These are phyloP conservation scores for Fusarium abutilonis DNA, from an alignment of 2,329 filamentous ascomycete genomes.

Conservation along the genomic window DNA sequence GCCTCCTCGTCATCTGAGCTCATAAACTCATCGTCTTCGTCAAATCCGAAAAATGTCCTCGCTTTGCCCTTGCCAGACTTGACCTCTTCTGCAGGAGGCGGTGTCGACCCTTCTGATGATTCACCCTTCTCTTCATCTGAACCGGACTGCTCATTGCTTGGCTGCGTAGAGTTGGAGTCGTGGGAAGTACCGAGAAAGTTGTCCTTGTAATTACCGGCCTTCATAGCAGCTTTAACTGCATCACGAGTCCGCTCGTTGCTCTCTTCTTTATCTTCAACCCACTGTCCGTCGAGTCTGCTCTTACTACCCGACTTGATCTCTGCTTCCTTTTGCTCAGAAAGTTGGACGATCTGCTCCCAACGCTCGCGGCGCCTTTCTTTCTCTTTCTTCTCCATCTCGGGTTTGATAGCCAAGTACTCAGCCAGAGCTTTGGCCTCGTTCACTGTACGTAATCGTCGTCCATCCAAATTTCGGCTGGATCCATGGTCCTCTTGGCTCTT, in stretches of 20 bases:
- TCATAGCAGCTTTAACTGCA: conserved; percentile 77
- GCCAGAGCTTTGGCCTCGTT: conserved; percentile 95
- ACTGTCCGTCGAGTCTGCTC: conserved; percentile 83
- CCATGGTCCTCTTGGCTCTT: conserved; percentile 85
- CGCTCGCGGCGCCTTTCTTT: conserved; percentile 84
- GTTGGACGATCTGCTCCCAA: conserved; percentile 89
- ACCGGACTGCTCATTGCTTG: conserved; percentile 41
- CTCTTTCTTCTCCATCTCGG: conserved; percentile 95
- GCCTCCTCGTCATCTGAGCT: conserved; percentile 71
- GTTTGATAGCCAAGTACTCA: conserved; percentile 93
- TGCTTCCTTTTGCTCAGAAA: conserved; percentile 82
- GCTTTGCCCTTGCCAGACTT: conserved; percentile 53
- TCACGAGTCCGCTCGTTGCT: conserved; percentile 83
- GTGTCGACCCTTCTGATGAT: conserved; percentile 60
- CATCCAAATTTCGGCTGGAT: conserved; percentile 93
- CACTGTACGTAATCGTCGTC: conserved; percentile 87
- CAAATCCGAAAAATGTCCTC: conserved; percentile 76
- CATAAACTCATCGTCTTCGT: conserved; percentile 81
- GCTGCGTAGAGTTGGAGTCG: conserved; percentile 55
- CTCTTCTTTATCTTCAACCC: conserved; percentile 95
- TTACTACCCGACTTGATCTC: conserved; percentile 80
- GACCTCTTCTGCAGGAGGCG: conserved; percentile 57
- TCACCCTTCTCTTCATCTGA: conserved; percentile 54
- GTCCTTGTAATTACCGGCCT: conserved; percentile 69
- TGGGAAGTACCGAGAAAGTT: conserved; percentile 64